Base-by-base conservation (phyloP, 2,329 filamentous ascomycete genomes). In the Fusarium nelsonii region DNA sequence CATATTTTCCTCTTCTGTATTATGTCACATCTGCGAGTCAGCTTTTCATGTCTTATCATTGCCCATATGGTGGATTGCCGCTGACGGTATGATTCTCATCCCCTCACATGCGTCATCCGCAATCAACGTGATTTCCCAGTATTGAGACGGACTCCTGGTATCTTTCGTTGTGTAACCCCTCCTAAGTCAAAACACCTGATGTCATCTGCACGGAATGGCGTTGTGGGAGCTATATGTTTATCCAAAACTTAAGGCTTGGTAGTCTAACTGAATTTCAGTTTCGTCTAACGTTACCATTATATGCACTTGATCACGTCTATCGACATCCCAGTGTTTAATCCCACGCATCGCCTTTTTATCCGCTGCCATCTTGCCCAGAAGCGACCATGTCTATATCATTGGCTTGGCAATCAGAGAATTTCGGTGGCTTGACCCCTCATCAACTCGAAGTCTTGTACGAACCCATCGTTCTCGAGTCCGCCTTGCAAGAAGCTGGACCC, bases 361-460 rank as follows among this genome's bases (percentile, higher is more conserved):
- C 9, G 3, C 12, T 39, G 3, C 12, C 48, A 39, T 50, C 23
- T 20, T 30, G 8, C 20, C 3, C 7, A 8, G 16, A 16, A 20
- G 5, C 11, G 3, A 50, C 15, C 23, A 50, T 50, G 48, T 30
- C 48, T 30, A 4, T 39, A 39, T 50, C 48, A 3, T 6, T 1
- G 10, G 16, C 8, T 23, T 50, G 48, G 48, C 23, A 37, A 8
- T 20, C 23, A 18, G 16, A 9, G 11, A 26, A 14, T 7, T 43
- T 26, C 4, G 44, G 36, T 12, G 59, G 26, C 16, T 45, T 63
- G 3, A 30, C 28, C 20, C 4, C 32, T 6, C 16, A n/a, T 0
- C 54, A 63, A 18, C 48, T 51, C 11, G 20, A 40, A 28, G 2
- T 49, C 1, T 16, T 58, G 4, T 63, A 63, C 26, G 55, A 59